Percentiles rank a stretch among this genome's conserved stretches.
Conservation (phyloP, 805 yeast species). For the Candida ulmi region DNA sequence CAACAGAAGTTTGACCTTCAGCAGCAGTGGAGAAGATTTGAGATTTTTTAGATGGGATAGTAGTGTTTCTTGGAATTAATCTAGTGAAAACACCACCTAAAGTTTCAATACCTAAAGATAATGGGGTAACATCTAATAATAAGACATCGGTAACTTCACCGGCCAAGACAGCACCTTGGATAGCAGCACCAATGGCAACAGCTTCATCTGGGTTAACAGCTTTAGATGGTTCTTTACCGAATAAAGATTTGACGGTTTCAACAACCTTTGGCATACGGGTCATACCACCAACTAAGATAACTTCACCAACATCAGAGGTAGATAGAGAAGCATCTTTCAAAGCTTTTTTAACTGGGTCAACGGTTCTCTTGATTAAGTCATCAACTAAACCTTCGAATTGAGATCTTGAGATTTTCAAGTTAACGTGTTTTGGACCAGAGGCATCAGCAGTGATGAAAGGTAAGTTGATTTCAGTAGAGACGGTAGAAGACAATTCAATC, state of each 20-base stretch:
- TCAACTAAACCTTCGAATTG: conserved; percentile 66
- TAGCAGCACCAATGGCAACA: conserved; percentile 85
- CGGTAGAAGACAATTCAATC: conserved; percentile 67
- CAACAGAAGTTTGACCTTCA: conserved; percentile 81
- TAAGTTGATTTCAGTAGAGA: conserved; percentile 56
- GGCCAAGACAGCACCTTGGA: conserved; percentile 81
- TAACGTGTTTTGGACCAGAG: conserved; percentile 55
- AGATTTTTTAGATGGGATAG: conserved; percentile 69
- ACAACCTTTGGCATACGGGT: conserved; percentile 83
- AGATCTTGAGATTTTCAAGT: conserved; percentile 54
- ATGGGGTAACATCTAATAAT: conserved; percentile 74
- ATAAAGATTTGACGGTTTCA: conserved; percentile 53
- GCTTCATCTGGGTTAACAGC: conserved; percentile 87
- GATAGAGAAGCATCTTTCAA: conserved; percentile 67
- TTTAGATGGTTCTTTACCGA: conserved; percentile 63
- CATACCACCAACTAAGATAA: conserved; percentile 83
- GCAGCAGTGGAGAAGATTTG: conserved; percentile 77
- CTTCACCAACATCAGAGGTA: conserved; percentile 66
- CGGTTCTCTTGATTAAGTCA: conserved; percentile 59
- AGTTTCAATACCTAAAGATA: conserved; percentile 76
- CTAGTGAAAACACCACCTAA: conserved; percentile 79
- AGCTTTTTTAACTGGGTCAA: conserved; percentile 73
- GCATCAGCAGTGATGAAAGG: conserved; percentile 56
- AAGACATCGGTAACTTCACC: conserved; percentile 81
- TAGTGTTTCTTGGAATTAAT: conserved; percentile 67